Conservation (phyloP, 2,329 filamentous ascomycete genomes). For the Phoma sp. region DNA sequence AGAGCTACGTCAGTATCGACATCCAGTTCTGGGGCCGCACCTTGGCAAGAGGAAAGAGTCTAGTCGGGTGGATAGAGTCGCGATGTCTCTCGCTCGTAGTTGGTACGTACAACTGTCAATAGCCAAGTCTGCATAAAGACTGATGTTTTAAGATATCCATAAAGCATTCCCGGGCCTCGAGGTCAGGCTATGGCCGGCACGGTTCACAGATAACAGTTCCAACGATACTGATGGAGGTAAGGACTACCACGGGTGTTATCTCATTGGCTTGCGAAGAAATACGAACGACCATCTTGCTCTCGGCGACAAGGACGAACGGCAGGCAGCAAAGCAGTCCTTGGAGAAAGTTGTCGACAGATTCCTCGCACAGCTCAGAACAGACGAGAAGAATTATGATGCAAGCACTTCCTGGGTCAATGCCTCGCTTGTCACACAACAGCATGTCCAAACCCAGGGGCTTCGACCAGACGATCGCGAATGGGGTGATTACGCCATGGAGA, state of each 20-base stretch:
- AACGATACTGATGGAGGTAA: constrained; percentile 20
- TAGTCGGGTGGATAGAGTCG: constrained; percentile 70
- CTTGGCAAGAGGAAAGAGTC: constrained; percentile 58
- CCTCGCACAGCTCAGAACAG: constrained; percentile 39
- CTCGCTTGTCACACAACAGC: constrained; percentile 39
- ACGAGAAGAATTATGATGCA: constrained; percentile 46
- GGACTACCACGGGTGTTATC: constrained; percentile 66
- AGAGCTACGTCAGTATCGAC: constrained; percentile 65
- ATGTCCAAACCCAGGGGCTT: constrained; percentile 46
- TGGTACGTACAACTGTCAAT: constrained; percentile 52
- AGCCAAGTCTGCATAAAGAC: neutral
- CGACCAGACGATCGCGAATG: constrained; percentile 58
- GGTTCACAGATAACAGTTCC: constrained; percentile 53
- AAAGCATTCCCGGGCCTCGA: constrained; percentile 59
- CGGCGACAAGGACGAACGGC: constrained; percentile 47
- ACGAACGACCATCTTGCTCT: neutral
- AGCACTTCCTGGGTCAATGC: constrained; percentile 44
- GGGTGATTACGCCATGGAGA: constrained; percentile 55
- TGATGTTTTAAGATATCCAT: constrained; percentile 58
- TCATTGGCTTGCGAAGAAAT: constrained; percentile 60
- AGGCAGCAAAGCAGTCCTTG: constrained; percentile 53
- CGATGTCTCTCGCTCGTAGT: constrained; percentile 64
- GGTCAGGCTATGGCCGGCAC: constrained; percentile 67
- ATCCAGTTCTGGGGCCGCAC: constrained; percentile 70
- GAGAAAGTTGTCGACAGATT: constrained; percentile 44